Evolutionary conservation across 352 stramenopile genomes (phyloP), one percentile per base, ranked within the genome.

Genomic region (Blastocystis hominis): DNA sequence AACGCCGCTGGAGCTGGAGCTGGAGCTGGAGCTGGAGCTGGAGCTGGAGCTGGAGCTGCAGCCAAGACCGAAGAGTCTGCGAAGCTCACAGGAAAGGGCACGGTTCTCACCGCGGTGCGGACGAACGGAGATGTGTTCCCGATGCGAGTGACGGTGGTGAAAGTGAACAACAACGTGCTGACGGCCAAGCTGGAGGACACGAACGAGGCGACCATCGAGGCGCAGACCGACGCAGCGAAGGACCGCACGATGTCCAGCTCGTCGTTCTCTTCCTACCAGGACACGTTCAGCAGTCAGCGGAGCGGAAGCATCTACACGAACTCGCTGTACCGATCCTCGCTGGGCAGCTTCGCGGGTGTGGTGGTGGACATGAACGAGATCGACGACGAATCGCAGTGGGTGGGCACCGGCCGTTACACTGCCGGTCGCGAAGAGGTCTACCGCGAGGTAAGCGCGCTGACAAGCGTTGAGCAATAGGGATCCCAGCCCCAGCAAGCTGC

Each of bases 11-110:
- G n/a, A n/a, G n/a, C n/a, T n/a, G n/a, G n/a, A 30, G 24, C 24
- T 30, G 24, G 24, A 30, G 24, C 24, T 30, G 24, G 24, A 30
- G 24, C 24, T 30, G 24, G 24, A 30, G 24, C 24, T 30, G 24
- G 24, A 30, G 24, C 24, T 30, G 24, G 24, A 30, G 24, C 24
- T 30, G 24, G 24, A 30, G 24, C 24, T 30, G 24, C 24, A 30
- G 24, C 24, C 24, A 30, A 46, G 20, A 47, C 40, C 62, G 62
- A 34, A 15, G 62, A 72, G 34, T 42, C 62, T 56, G 50, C 50
- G 17, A 20, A 56, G 50, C 17, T 98, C 17, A 96, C 96, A 47
- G 97, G 98, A 53, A 98, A 98, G 90, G 96, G 96, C 68, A 94
- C 98, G 54, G 95, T 95, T 86, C 30, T 84, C 2, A 47, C n/a